phyloP scores from a whole-genome alignment of 495 filamentous ascomycete species.

The Aspergillus ostianus region DNA sequence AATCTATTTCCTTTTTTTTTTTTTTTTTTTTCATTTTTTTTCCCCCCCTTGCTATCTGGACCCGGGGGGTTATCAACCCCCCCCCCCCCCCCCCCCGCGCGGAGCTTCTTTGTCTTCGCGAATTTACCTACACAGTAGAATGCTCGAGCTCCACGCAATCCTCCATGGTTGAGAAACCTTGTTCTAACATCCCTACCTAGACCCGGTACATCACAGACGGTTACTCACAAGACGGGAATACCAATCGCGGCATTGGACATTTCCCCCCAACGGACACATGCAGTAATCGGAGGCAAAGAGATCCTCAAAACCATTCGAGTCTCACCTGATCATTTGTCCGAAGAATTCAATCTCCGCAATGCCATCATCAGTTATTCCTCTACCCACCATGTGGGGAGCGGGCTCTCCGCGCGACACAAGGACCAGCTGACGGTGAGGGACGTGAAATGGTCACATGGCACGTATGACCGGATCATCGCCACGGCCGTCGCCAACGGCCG shows the following conservation, averaged over 20 bases:
- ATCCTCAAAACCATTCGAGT: conserved; percentile 81
- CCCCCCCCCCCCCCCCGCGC: background rate
- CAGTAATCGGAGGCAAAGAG: conserved; percentile 77
- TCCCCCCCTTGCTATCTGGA: background rate
- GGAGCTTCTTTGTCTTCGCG: background rate
- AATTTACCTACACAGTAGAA: background rate
- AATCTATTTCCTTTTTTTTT: conserved; percentile 2
- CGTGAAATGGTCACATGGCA: conserved; percentile 78
- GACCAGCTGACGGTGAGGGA: conserved; percentile 80
- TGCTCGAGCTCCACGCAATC: conserved; percentile 1
- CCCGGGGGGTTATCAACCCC: background rate
- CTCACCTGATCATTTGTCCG: conserved; percentile 64
- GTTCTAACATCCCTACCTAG: conserved; percentile 36
- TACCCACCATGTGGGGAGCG: conserved; percentile 52
- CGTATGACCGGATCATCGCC: conserved; percentile 65
- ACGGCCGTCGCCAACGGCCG: conserved; percentile 85
- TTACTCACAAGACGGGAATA: conserved; percentile 67
- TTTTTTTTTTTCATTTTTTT: background rate
- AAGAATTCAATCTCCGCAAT: conserved; percentile 77
- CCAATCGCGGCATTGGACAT: conserved; percentile 75
- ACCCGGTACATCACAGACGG: conserved; percentile 68
- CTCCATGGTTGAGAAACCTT: conserved; percentile 7
- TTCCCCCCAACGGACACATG: conserved; percentile 71
- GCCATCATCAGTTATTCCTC: conserved; percentile 69
- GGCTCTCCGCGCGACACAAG: conserved; percentile 53